Evolutionary conservation across 2,329 filamentous ascomycete genomes (phyloP), one percentile per base, ranked within the genome.

Genomic region (Penicillium janthinellum): DNA sequence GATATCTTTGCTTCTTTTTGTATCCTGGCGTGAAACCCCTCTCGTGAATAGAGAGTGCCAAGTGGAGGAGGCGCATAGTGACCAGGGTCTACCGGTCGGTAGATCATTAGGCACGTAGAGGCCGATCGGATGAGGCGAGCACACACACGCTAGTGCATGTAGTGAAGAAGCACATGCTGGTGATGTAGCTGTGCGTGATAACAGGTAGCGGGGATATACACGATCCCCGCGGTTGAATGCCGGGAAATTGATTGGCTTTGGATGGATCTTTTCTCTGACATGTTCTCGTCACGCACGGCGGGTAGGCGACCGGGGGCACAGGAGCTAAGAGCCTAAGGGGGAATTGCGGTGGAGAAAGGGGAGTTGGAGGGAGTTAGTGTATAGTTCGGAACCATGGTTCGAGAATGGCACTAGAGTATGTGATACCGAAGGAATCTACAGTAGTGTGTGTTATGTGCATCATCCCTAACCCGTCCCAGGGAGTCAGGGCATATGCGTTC

Each of bases 231-330:
- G 20, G 22, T 17, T 28, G 25, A 20, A 31, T 37, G 28, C 35
- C 5, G 28, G 10, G 31, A 10, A 48, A 67, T 67, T 57, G 65
- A 69, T 69, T 69, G 67, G 65, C 57, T 61, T 34, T 56, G 60
- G 28, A 61, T 67, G 61, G 64, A 68, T 68, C 67, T 68, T 54
- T 54, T 12, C 6, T 34, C 37, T 50, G 10, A 14, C 47, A 37
- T 53, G 20, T 35, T 44, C 41, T 59, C 63, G 63, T 63, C 59
- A 56, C 54, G 42, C 59, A 56, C 63, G 55, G 62, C 42, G 39
- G 47, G 15, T 54, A n/a, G 20, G 25, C 11, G 39, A 22, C 42
- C 42, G 17, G 25, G 25, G 25, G 42, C 4, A 25, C 7, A 31
- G 28, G 42, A 22, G 42, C 17, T 12, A 45, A n/a, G 1, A 45